phyloP scores from a whole-genome alignment of 768 basidiomycete species.

The Rhodosporidiobolus sp. region DNA sequence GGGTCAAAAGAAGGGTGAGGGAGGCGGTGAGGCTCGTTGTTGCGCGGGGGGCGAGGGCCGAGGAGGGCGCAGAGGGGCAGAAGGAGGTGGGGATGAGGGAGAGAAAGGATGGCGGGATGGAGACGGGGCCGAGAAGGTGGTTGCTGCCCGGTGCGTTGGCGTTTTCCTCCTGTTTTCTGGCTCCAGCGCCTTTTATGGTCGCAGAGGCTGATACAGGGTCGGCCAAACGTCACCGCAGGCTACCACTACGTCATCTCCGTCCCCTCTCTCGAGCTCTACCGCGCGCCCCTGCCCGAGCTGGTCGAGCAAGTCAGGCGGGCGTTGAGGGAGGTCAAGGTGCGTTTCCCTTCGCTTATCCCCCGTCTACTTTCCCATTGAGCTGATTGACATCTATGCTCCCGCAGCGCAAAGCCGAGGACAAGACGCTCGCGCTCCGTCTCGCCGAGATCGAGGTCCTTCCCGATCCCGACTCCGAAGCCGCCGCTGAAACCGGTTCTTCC shows the following conservation, averaged over 20 bases:
- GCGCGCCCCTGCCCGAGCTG: constrained; percentile 17
- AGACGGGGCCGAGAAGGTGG: constrained; percentile 29
- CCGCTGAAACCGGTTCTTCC: no score
- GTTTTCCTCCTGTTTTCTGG: no score
- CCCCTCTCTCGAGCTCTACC: constrained; percentile 26
- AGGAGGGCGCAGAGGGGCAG: neutral
- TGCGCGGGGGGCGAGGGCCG: constrained; percentile 4
- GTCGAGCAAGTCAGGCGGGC: constrained; percentile 16
- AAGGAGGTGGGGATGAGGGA: neutral
- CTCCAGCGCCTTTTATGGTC: no score
- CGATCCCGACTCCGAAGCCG: no score
- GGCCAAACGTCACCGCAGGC: no score
- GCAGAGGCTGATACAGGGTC: no score
- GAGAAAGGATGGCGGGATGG: constrained; percentile 3
- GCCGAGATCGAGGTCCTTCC: no score
- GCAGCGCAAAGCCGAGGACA: neutral
- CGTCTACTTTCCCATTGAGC: neutral
- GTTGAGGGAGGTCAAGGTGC: constrained; percentile 10
- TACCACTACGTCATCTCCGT: constrained; percentile 23
- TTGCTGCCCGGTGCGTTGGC: constrained; percentile 13
- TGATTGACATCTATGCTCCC: neutral
- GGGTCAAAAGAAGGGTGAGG: constrained; percentile 25
- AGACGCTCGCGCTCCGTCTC: no score
- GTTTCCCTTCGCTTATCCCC: neutral
- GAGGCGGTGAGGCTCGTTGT: constrained; percentile 34